A percentile compares a stretch with the other conserved stretches of the same genome.
phyloP scores from a whole-genome alignment of 2,329 filamentous ascomycete species.

The Biscogniauxia sp. region DNA sequence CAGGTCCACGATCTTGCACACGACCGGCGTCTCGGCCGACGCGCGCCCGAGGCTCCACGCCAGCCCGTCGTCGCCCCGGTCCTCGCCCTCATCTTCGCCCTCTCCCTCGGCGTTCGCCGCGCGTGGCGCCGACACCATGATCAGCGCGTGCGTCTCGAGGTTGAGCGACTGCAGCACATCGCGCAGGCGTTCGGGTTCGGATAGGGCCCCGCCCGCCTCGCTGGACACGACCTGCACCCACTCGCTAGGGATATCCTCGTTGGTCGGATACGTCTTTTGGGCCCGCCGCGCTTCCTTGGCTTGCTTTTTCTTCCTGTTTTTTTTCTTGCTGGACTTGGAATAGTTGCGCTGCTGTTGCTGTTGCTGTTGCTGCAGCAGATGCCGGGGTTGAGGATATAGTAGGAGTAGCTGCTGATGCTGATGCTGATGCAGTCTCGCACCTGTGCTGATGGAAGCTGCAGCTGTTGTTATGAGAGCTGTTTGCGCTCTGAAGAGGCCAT shows the following conservation, averaged over 20 bases:
- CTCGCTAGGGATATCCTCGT: conserved; percentile 45
- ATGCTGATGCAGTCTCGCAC: conserved; percentile 15
- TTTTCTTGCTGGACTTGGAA: not conserved
- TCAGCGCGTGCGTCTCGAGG: conserved; percentile 17
- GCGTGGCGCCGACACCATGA: conserved; percentile 30
- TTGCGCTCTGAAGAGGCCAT: conserved; percentile 1
- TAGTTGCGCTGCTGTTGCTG: not conserved
- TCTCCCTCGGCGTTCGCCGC: conserved; percentile 3
- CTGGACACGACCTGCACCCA: conserved; percentile 34
- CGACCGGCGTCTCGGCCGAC: conserved; percentile 46
- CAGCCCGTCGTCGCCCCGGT: conserved; percentile 32
- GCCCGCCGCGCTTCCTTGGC: too few species aligned
- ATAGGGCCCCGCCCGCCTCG: conserved; percentile 10
- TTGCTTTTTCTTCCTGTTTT: conserved; percentile 11
- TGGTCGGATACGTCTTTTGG: conserved; percentile 33
- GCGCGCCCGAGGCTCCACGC: conserved; percentile 26
- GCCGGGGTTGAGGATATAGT: not conserved
- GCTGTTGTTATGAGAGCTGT: conserved; percentile 1
- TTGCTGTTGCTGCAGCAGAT: not conserved
- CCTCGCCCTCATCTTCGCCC: conserved; percentile 14
- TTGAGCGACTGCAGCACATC: conserved; percentile 20
- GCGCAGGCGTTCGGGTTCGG: conserved; percentile 20
- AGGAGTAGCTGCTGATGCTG: conserved; percentile 1
- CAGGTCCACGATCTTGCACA: conserved; percentile 71
- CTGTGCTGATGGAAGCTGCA: not conserved